These are phyloP conservation scores for Stephanodiscus triporus DNA, from an alignment of 108 stramenopile species.

Conservation along the genomic window DNA sequence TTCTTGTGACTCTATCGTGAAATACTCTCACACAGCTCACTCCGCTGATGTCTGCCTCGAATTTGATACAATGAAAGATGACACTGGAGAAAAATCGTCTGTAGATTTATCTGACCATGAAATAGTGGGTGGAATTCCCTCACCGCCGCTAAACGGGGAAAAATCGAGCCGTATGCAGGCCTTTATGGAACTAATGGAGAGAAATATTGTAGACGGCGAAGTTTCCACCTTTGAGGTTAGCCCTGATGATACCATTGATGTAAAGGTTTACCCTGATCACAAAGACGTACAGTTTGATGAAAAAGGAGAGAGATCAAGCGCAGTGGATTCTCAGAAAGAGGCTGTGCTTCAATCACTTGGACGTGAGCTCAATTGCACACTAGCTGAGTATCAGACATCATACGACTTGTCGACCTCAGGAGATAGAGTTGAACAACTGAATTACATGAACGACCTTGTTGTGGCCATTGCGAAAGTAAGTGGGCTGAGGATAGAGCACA, in stretches of 20 bases:
- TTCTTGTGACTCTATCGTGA: neutral
- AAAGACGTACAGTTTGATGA: neutral
- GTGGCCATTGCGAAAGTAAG: slow-evolving; percentile 33
- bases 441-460: slow-evolving; percentile 44
- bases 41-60: neutral
- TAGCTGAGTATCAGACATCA: slow-evolving; percentile 41
- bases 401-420: slow-evolving; percentile 29
- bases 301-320: slow-evolving; percentile 1
- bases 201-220: too few relatives aligned
- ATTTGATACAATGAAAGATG: neutral
- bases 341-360: slow-evolving; percentile 29
- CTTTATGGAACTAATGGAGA: too few relatives aligned
- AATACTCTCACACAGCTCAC: neutral
- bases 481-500: slow-evolving; percentile 11
- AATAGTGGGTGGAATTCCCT: neutral
- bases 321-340: slow-evolving; percentile 6
- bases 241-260: neutral
- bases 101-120: neutral
- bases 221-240: too few relatives aligned
- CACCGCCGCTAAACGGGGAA: neutral
- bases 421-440: slow-evolving; percentile 39
- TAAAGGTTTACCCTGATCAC: neutral
- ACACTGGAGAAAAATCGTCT: neutral
- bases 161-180: too few relatives aligned
- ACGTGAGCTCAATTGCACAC: slow-evolving; percentile 36